phyloP scores from a whole-genome alignment of 257 asterid genomes.

The Solanum lycopersicoides region DNA sequence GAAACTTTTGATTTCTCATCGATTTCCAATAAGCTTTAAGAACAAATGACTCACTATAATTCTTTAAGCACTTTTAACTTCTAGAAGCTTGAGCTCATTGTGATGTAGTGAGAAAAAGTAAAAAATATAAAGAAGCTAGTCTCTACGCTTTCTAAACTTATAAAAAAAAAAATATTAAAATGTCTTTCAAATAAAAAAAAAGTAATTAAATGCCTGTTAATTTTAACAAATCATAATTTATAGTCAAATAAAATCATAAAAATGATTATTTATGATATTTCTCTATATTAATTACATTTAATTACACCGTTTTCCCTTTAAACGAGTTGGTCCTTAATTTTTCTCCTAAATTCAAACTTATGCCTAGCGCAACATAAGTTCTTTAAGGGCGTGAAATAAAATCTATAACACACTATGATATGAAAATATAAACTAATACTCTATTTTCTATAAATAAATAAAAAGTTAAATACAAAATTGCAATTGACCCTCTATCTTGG shows the following conservation, averaged over 20 bases:
- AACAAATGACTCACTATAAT: neutral
- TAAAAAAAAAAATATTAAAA: too few relatives aligned
- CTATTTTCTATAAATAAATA: too few relatives aligned
- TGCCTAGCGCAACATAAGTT: neutral
- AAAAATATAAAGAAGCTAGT: neutral
- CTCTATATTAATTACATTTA: neutral
- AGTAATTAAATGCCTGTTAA: neutral
- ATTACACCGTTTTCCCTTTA: neutral
- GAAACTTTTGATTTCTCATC: neutral
- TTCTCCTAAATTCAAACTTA: neutral
- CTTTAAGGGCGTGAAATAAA: neutral
- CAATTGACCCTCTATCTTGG: neutral
- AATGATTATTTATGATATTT: neutral
- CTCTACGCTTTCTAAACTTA: neutral
- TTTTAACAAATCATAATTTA: neutral
- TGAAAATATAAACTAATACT: neutral
- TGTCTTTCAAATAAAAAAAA: neutral
- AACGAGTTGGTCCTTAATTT: neutral
- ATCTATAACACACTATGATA: neutral
- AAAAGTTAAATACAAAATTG: too few relatives aligned
- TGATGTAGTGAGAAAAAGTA: neutral
- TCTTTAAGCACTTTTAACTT: neutral
- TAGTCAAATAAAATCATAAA: neutral
- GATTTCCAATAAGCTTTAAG: neutral
- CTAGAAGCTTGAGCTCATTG: neutral